These are phyloP conservation scores for Cryptococcus deneoformans DNA, from an alignment of 1,284 basidiomycete species.

Conservation along the genomic window DNA sequence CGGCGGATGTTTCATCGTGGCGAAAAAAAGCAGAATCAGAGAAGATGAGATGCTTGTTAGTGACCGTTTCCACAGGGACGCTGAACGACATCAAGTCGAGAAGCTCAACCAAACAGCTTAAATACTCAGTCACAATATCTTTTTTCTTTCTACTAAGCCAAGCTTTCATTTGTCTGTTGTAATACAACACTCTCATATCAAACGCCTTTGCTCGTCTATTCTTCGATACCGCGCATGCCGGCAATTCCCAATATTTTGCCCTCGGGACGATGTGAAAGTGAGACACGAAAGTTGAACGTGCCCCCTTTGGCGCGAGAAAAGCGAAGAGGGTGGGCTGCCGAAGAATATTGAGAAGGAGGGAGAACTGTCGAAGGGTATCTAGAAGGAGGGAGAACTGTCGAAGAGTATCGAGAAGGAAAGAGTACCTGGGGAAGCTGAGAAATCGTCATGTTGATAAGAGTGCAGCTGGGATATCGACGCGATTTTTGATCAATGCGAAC, in stretches of 20 bases:
- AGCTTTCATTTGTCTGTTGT: conserved; percentile 57
- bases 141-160: neutral
- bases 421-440: conserved; percentile 21
- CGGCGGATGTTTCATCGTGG: conserved; percentile 65
- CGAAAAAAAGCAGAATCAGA: conserved; percentile 68
- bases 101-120: conserved; percentile 54
- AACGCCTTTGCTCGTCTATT: conserved; percentile 40
- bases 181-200: conserved; percentile 73
- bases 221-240: conserved; percentile 87
- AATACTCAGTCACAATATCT: conserved; percentile 56
- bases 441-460: neutral
- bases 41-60: conserved; percentile 60
- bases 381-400: conserved; percentile 71
- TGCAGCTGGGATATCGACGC: neutral
- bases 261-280: conserved; percentile 65
- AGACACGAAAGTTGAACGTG: conserved; percentile 50
- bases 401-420: conserved; percentile 68
- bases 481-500: too few relatives aligned
- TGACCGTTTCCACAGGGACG: conserved; percentile 57
- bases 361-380: conserved; percentile 71
- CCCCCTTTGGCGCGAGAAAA: conserved; percentile 58
- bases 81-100: conserved; percentile 63
- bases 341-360: conserved; percentile 67
- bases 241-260: conserved; percentile 74
- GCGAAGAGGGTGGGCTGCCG: conserved; percentile 64